phyloP scores from a whole-genome alignment of 345 rosid genomes.

The Eutrema yunnanense region DNA sequence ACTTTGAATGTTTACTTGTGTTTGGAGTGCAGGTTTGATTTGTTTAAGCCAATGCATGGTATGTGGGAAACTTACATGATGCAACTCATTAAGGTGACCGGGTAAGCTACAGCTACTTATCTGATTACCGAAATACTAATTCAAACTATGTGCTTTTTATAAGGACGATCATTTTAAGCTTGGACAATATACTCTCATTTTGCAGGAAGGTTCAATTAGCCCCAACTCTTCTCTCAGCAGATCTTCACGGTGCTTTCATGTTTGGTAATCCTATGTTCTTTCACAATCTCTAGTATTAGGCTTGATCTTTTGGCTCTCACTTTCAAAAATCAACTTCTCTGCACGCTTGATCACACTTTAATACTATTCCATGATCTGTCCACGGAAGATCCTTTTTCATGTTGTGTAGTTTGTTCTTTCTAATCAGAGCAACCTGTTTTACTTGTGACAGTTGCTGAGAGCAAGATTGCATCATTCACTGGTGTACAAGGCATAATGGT shows the following conservation, averaged over 20 bases:
- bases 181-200: not conserved
- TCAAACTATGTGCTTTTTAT: not conserved
- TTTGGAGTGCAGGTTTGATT: conserved; percentile 46
- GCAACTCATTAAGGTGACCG: conserved; percentile 47
- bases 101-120: conserved; percentile 34
- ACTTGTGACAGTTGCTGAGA: conserved; percentile 60
- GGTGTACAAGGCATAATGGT: conserved; percentile 78
- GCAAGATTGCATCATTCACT: conserved; percentile 51
- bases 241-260: conserved; percentile 66
- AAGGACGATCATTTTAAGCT: not conserved
- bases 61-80: conserved; percentile 60
- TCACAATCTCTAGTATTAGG: not conserved
- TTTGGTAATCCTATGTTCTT: conserved; percentile 36
- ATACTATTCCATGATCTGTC: not conserved
- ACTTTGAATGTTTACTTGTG: not conserved
- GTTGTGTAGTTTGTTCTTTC: not conserved
- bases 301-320: not conserved
- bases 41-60: conserved; percentile 62
- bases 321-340: not conserved
- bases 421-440: not conserved
- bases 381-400: not conserved
- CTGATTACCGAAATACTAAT: not conserved
- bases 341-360: not conserved
- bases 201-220: conserved; percentile 53
- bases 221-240: conserved; percentile 45